These are phyloP conservation scores for Cercospora citrullina DNA, from an alignment of 2,329 filamentous ascomycete genomes.

Conservation along the genomic window DNA sequence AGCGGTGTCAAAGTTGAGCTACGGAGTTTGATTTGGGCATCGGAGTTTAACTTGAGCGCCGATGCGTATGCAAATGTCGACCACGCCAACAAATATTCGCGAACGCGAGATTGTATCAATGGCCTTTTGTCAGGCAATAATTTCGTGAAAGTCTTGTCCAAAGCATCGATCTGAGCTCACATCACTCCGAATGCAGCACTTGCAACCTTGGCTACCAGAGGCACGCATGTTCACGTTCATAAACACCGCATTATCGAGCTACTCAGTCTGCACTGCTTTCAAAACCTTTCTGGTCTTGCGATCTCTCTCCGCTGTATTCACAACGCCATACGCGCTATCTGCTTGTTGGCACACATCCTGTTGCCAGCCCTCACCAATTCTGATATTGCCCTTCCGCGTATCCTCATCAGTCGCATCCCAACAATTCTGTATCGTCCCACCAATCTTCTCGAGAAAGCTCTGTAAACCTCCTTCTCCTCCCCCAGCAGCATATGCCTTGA, in stretches of 20 bases:
- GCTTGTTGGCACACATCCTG: conserved; percentile 48
- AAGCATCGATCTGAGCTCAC: neutral
- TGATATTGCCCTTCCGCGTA: conserved; percentile 33
- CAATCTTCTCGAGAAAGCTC: conserved; percentile 58
- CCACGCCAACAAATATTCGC: neutral
- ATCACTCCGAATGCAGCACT: neutral
- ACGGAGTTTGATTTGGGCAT: neutral
- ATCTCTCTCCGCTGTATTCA: conserved; percentile 46
- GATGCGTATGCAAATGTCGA: neutral
- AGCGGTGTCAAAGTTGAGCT: neutral
- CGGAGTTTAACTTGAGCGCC: neutral
- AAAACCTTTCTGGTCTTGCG: conserved; percentile 45
- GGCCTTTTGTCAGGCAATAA: neutral
- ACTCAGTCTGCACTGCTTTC: conserved; percentile 36
- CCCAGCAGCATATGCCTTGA: conserved; percentile 61
- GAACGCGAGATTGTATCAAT: neutral
- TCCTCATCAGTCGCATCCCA: conserved; percentile 53
- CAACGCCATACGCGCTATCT: conserved; percentile 49
- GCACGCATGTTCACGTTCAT: neutral
- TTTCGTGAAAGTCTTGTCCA: neutral
- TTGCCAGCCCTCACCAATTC: conserved; percentile 50
- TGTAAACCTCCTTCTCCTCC: conserved; percentile 56
- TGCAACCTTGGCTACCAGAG: neutral
- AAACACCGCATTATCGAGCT: neutral
- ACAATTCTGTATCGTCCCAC: conserved; percentile 55